Evolutionary conservation across 768 basidiomycete genomes (phyloP).

Genomic region (Lenzites betulinus): DNA sequence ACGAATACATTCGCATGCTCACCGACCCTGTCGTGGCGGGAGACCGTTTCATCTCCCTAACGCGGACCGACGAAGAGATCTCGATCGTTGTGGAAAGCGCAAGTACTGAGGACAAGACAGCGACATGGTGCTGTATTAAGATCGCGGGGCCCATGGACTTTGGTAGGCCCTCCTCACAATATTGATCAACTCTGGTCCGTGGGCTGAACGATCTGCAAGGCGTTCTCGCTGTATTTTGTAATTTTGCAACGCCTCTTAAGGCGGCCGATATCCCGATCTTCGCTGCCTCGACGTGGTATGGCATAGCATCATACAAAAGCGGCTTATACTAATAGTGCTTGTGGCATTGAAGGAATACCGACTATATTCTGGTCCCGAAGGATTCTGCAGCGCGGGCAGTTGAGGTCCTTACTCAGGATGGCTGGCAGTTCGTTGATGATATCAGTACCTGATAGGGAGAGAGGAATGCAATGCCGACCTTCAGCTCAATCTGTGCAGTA

Average conservation of each 20-base stretch:
- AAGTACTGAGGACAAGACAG: conserved; percentile 32
- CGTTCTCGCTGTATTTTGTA: conserved; percentile 49
- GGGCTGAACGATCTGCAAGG: conserved; percentile 30
- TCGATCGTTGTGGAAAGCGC: conserved; percentile 55
- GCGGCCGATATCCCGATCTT: conserved; percentile 55
- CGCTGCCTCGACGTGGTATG: conserved; percentile 64
- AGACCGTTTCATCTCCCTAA: conserved; percentile 50
- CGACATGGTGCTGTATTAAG: conserved; percentile 60
- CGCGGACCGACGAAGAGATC: conserved; percentile 60
- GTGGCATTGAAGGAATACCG: conserved; percentile 54
- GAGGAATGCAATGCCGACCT: no score
- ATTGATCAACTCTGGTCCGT: background rate
- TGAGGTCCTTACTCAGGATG: conserved; percentile 46
- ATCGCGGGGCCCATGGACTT: conserved; percentile 71
- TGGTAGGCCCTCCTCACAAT: conserved; percentile 34
- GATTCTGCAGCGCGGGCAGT: conserved; percentile 45
- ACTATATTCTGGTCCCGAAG: conserved; percentile 59
- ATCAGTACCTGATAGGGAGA: background rate
- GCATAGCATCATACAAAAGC: background rate
- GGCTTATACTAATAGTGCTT: background rate
- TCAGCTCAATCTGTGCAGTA: no score
- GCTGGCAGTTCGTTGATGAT: conserved; percentile 42
- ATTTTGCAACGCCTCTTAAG: conserved; percentile 56
- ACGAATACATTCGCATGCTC: background rate
- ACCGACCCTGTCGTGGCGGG: background rate